Percentiles rank a stretch among this genome's conserved stretches.
Conservation (phyloP, 2,329 filamentous ascomycete genomes). For the Metarhizium anisopliae region DNA sequence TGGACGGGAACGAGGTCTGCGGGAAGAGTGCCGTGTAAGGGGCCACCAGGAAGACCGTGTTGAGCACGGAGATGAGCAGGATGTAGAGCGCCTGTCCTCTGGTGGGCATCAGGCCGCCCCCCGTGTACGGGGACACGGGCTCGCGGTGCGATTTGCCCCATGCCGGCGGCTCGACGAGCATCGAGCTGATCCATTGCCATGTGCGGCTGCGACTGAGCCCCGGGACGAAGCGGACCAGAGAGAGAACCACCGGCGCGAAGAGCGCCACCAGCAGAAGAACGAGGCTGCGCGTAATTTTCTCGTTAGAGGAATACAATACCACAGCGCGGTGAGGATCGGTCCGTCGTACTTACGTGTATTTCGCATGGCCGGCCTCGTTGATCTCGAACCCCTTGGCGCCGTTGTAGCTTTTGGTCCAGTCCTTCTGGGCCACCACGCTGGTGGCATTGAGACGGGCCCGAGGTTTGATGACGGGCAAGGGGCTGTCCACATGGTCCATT, state of each 20-base stretch:
- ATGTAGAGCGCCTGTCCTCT: conserved; percentile 27
- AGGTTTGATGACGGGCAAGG: conserved; percentile 15
- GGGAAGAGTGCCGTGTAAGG: conserved; percentile 20
- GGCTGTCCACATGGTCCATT: conserved; percentile 7
- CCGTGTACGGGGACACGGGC: conserved; percentile 13
- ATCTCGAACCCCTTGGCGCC: conserved; percentile 42
- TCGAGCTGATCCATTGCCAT: conserved; percentile 20
- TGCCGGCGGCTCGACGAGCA: conserved; percentile 21
- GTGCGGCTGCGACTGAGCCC: conserved; percentile 14
- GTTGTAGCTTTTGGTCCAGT: conserved; percentile 35
- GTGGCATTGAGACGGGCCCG: conserved; percentile 21
- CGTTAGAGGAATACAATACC: too few species aligned
- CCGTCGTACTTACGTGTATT: conserved; percentile 10
- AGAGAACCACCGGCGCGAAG: conserved; percentile 21
- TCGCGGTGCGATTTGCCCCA: conserved; percentile 23
- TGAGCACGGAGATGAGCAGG: conserved; percentile 22
- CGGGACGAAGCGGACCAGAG: conserved; percentile 26
- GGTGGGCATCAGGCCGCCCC: conserved; percentile 22
- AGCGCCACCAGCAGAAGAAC: conserved; percentile 20
- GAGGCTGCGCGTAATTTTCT: conserved; percentile 7
- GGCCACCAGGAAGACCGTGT: conserved; percentile 22
- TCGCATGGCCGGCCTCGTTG: conserved; percentile 26
- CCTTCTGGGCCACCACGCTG: conserved; percentile 18
- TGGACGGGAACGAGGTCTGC: conserved; percentile 16
- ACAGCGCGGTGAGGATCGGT: too few species aligned